phyloP scores from a whole-genome alignment of 345 rosid species.

The rapeseed (Brassica napus) region DNA sequence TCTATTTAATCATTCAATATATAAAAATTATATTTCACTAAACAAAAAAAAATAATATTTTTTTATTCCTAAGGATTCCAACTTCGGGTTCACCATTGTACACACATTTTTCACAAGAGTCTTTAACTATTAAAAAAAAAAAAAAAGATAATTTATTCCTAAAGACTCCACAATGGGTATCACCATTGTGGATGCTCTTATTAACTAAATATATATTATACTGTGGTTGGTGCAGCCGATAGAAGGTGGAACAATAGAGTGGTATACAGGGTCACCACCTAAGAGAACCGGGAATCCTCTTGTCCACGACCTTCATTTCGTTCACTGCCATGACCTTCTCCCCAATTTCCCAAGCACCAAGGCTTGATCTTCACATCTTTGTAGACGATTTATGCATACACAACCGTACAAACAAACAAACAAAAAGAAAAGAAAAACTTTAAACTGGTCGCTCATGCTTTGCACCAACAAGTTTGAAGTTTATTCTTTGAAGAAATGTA shows the following conservation, averaged over 20 bases:
- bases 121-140: too few relatives aligned
- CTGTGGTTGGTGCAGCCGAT: slow-evolving; percentile 30
- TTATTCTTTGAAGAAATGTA: neutral
- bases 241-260: slow-evolving; percentile 41
- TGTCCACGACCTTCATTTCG: slow-evolving; percentile 64
- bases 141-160: too few relatives aligned
- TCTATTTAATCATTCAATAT: too few relatives aligned
- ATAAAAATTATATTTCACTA: too few relatives aligned
- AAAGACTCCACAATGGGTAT: too few relatives aligned
- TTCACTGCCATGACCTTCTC: slow-evolving; percentile 66
- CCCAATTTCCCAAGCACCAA: slow-evolving; percentile 61
- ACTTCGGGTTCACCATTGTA: too few relatives aligned
- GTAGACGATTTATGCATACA: slow-evolving; percentile 8
- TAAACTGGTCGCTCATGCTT: too few relatives aligned
- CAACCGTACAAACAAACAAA: neutral
- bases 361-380: slow-evolving; percentile 20
- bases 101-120: too few relatives aligned
- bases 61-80: too few relatives aligned
- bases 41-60: too few relatives aligned
- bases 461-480: slow-evolving; percentile 1
- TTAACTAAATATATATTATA: neutral
- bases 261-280: slow-evolving; percentile 75
- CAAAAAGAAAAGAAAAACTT: neutral
- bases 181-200: neutral
- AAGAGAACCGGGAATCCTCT: slow-evolving; percentile 70